phyloP scores from a whole-genome alignment of 768 basidiomycete species.

The Mycena galericulata region DNA sequence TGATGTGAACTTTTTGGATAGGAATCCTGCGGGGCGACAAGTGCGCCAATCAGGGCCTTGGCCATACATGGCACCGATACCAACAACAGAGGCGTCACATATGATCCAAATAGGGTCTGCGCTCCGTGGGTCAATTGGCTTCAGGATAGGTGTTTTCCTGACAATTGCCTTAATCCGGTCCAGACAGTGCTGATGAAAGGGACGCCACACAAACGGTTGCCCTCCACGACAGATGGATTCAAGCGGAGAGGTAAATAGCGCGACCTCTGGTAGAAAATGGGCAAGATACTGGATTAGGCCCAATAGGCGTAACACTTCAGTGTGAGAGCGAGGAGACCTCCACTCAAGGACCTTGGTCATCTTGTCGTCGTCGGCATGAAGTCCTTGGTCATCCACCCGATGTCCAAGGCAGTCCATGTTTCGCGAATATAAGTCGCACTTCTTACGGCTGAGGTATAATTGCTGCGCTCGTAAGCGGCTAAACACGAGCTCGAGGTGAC shows the following conservation, averaged over 20 bases:
- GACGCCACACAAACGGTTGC: not conserved
- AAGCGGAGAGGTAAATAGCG: constrained; percentile 3
- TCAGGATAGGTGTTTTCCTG: not conserved
- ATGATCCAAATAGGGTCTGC: too few species aligned
- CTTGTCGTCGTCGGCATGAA: constrained; percentile 42
- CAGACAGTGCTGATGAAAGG: not conserved
- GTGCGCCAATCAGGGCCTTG: too few species aligned
- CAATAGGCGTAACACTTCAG: not conserved
- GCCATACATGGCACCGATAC: too few species aligned
- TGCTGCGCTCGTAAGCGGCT: constrained; percentile 38
- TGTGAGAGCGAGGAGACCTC: not conserved
- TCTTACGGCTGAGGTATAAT: constrained; percentile 52
- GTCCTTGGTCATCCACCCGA: constrained; percentile 46
- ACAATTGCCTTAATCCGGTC: not conserved
- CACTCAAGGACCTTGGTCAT: not conserved
- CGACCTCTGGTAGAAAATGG: not conserved
- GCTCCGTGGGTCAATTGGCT: not conserved
- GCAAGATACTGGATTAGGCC: constrained; percentile 7
- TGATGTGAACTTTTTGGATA: constrained; percentile 4
- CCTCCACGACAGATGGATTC: constrained; percentile 1
- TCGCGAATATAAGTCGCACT: constrained; percentile 41
- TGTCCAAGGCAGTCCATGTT: constrained; percentile 30
- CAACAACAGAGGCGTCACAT: too few species aligned
- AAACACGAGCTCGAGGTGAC: constrained; percentile 48
- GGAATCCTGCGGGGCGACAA: not conserved